Evolutionary conservation across 352 stramenopile genomes (phyloP), one percentile per base, ranked within the genome.

Genomic region (Pythium chondricola): DNA sequence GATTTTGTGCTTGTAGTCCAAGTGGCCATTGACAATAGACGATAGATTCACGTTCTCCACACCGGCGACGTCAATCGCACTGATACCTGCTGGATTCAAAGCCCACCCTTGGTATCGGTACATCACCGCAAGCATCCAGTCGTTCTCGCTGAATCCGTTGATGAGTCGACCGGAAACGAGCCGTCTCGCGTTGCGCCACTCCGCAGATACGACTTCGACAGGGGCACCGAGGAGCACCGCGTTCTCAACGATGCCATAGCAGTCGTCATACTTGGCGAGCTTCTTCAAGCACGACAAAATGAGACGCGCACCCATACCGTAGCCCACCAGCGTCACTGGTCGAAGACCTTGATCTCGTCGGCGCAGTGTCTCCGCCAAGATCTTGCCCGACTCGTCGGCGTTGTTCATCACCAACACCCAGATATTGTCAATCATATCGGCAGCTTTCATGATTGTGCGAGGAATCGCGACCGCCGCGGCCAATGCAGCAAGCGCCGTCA

Each of bases 101-200:
- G 80, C 61, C 81, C 74, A 93, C 22, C 78, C 76, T 40, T 94
- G 81, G 43, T 90, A 90, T 8, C 88, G 74, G 55, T 96, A 97
- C 69, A 97, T 90, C 32, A 97, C 62, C 16, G 75, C 78, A 18
- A 97, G 69, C 75, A 96, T 95, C 71, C 81, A 91, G 67, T 97
- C 89, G 39, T 90, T 87, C 21, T 84, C 72, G 0, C 74, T 93
- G 58, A 90, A 97, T 16, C 86, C 85, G 56, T 97, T 97, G 58
- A 97, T 89, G 0, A 96, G 52, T 21, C 89, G 69, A 2, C 86
- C 84, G 3, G 87, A 82, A 4, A 96, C 85, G 13, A 97, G 60
- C 43, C 67, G 48, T 6, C 81, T 63, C 6, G 73, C 83, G 26
- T 65, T 74, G 17, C 64, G 52, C 88, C 88, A 97, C 18, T 93